phyloP scores from a whole-genome alignment of 2,329 filamentous ascomycete genomes.

The Colletotrichum godetiae region DNA sequence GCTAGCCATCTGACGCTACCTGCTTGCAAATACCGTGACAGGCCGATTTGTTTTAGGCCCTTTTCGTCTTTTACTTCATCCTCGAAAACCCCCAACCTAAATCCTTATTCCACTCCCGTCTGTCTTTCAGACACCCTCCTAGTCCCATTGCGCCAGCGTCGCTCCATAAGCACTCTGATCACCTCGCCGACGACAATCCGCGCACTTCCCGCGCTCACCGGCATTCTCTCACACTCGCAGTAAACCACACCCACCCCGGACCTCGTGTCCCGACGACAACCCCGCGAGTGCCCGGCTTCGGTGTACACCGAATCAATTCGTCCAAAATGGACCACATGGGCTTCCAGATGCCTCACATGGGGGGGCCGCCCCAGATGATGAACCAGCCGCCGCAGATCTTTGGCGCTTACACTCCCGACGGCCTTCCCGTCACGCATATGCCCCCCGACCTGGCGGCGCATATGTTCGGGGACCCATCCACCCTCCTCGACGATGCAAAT shows the following conservation, averaged over 20 bases:
- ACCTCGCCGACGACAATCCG: neutral
- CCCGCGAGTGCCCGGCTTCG: neutral
- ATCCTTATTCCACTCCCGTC: neutral
- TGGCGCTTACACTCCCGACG: constrained; percentile 70
- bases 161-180: neutral
- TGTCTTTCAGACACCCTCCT: neutral
- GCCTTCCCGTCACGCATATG: constrained; percentile 66
- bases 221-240: neutral
- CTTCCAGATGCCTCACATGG: constrained; percentile 69
- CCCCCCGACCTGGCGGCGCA: constrained; percentile 69
- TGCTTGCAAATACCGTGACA: constrained; percentile 28
- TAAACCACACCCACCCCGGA: neutral
- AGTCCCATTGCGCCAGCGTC: neutral
- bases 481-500: constrained; percentile 73
- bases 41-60: neutral
- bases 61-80: neutral
- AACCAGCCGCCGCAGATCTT: constrained; percentile 78
- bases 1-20: constrained; percentile 19
- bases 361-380: constrained; percentile 66
- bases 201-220: neutral
- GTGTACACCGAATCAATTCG: neutral
- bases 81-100: neutral
- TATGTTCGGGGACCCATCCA: constrained; percentile 68
- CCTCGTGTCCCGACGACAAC: neutral
- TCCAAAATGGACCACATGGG: constrained; percentile 62